A percentile compares a stretch with the other conserved stretches of the same genome.
phyloP scores from a whole-genome alignment of 1,139 yeast species.

The Yamadazyma buinensis region DNA sequence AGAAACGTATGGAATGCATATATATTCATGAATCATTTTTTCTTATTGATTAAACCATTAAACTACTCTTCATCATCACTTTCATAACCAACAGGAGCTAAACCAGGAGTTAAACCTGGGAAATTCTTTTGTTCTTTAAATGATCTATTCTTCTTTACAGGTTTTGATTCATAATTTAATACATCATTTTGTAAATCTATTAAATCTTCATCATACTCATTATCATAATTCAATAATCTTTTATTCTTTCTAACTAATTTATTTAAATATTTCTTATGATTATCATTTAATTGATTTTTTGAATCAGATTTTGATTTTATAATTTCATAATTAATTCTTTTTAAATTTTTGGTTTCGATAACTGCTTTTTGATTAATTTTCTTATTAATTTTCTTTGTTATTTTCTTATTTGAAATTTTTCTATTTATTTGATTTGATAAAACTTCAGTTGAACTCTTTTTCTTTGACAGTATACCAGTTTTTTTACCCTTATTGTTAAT shows the following conservation, averaged over 20 bases:
- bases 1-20: no score
- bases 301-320: slow-evolving; percentile 32
- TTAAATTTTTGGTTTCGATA: slow-evolving; percentile 39
- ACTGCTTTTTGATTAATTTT: slow-evolving; percentile 28
- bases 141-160: slow-evolving; percentile 29
- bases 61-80: slow-evolving; percentile 33
- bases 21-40: no score
- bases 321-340: slow-evolving; percentile 49
- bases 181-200: slow-evolving; percentile 13
- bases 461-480: no score
- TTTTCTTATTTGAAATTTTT: slow-evolving; percentile 25
- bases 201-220: slow-evolving; percentile 7
- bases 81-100: slow-evolving; percentile 80
- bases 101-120: slow-evolving; percentile 85
- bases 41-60: no score
- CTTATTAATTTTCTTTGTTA: slow-evolving; percentile 17
- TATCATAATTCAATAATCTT: slow-evolving; percentile 10
- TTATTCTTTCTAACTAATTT: slow-evolving; percentile 50
- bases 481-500: background rate
- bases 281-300: slow-evolving; percentile 18
- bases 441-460: slow-evolving; percentile 35
- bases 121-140: slow-evolving; percentile 42
- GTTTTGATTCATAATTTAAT: slow-evolving; percentile 13
- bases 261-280: slow-evolving; percentile 46
- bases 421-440: slow-evolving; percentile 33